Evolutionary conservation across 148 eudicot species (phyloP), one percentile per base, ranked within the genome.

Genomic region (Nepenthes mirabilis): DNA sequence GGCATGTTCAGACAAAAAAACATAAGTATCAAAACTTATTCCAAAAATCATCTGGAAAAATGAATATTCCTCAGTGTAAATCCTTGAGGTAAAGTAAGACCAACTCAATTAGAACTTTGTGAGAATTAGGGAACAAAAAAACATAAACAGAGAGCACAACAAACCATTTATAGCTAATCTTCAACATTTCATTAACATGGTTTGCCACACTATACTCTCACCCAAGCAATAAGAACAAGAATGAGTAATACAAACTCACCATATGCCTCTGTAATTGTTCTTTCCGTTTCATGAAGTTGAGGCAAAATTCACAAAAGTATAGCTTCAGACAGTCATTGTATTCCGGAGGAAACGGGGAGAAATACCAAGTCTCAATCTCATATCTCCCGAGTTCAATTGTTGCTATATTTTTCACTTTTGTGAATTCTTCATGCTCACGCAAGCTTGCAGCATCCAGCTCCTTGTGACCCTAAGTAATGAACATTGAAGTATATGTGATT

Each of bases 341-440:
- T 76, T 88, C 98, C 47, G 98, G 94, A 34, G 98, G 98, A 65
- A 91, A 91, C 36, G 98, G 98, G 60, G 98, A 91, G 77, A 91
- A 91, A 75, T 91, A 91, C 98, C 98, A 91, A 34, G 98, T 91
- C 91, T 91, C 96, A 73, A 91, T 91, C 82, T 91, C 98, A 67
- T 91, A 91, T 77, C 84, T 83, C 48, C 98, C 98, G 59, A 91
- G 96, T 67, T 88, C 94, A 74, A 91, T 82, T 12, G 88, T 91
- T 36, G 94, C 96, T 68, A 91, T 91, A 70, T 91, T 91, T 72
- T 91, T 91, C 13, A 91, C 98, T 82, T 91, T 91, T 1, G 98
- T 91, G 65, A 91, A 91, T 64, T 91, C 98, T 77, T 91, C 98
- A 74, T 91, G 98, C 77, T 91, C 98, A 48, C 98, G 98, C 76